Percentiles rank a stretch among this genome's conserved stretches.
Evolutionary conservation across 306 rosid species (phyloP).

Genomic region (Vigna reflexopilosa): DNA sequence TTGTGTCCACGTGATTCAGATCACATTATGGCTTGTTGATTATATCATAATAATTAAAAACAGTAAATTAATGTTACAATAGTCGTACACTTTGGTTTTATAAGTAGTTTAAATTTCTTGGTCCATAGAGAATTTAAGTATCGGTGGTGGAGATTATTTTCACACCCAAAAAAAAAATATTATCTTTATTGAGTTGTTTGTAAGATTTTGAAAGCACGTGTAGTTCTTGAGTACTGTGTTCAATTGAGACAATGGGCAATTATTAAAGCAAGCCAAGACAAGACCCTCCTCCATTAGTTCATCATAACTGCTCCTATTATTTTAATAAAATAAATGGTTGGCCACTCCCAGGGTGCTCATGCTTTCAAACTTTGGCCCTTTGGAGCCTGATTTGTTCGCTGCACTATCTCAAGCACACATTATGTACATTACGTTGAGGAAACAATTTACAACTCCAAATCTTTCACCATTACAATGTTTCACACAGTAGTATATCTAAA

Average conservation of each 20-base stretch:
- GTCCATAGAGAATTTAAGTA: background rate
- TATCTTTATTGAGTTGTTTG: slow-evolving; percentile 38
- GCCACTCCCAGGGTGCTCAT: slow-evolving; percentile 1
- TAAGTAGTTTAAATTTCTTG: background rate
- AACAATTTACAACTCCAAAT: background rate
- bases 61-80: background rate
- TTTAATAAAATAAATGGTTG: background rate
- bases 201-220: slow-evolving; percentile 20
- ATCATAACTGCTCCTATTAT: slow-evolving; percentile 30
- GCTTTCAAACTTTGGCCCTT: background rate
- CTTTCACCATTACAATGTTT: background rate
- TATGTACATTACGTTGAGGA: background rate
- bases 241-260: slow-evolving; percentile 33
- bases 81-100: slow-evolving; percentile 32
- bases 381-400: background rate
- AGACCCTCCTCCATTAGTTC: slow-evolving; percentile 8
- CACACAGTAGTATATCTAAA: background rate
- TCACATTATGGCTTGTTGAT: slow-evolving; percentile 19
- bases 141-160: slow-evolving; percentile 31
- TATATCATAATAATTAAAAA: slow-evolving; percentile 22
- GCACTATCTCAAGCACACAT: background rate
- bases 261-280: slow-evolving; percentile 28
- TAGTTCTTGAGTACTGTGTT: slow-evolving; percentile 33
- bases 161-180: background rate
- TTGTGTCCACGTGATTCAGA: slow-evolving; percentile 36